Evolutionary conservation across 805 yeast genomes (phyloP).

Genomic region (Myxozyma kluyveri): DNA sequence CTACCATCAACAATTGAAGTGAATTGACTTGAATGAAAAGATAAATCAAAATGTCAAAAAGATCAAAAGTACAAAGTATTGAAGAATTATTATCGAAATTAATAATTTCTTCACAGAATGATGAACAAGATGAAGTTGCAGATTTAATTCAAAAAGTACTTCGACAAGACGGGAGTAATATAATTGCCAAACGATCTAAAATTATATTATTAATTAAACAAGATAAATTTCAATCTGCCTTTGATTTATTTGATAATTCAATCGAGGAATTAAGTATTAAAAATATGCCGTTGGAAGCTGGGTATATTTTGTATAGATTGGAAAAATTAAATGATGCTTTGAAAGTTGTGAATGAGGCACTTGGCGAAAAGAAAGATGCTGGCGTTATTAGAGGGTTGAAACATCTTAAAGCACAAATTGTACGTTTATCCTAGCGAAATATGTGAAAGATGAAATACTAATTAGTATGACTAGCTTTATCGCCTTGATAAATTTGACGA

Average conservation of each 20-base stretch:
- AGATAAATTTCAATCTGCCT: slow-evolving; percentile 55
- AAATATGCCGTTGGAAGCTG: slow-evolving; percentile 44
- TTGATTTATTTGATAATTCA: slow-evolving; percentile 38
- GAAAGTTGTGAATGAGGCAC: slow-evolving; percentile 29
- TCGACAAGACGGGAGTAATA: slow-evolving; percentile 35
- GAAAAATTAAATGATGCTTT: slow-evolving; percentile 44
- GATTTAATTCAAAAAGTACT: slow-evolving; percentile 37
- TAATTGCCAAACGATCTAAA: slow-evolving; percentile 42
- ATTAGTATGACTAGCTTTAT: slow-evolving; percentile 39
- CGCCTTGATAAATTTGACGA: slow-evolving; percentile 45
- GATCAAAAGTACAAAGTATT: neutral
- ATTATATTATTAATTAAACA: slow-evolving; percentile 58
- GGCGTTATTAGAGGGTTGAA: slow-evolving; percentile 40
- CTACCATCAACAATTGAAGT: no score
- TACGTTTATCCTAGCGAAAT: slow-evolving; percentile 3
- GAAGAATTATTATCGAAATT: slow-evolving; percentile 39
- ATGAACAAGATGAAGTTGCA: slow-evolving; percentile 40
- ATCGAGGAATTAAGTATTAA: neutral
- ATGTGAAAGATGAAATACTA: neutral
- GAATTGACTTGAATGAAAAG: no score
- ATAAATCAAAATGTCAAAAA: slow-evolving; percentile 19
- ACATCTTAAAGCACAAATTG: slow-evolving; percentile 54
- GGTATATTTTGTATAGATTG: slow-evolving; percentile 59
- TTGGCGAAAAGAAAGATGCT: slow-evolving; percentile 21
- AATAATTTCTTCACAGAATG: slow-evolving; percentile 40